These are phyloP conservation scores for Globisporangium sylvaticum DNA, from an alignment of 352 stramenopile genomes.

Conservation along the genomic window DNA sequence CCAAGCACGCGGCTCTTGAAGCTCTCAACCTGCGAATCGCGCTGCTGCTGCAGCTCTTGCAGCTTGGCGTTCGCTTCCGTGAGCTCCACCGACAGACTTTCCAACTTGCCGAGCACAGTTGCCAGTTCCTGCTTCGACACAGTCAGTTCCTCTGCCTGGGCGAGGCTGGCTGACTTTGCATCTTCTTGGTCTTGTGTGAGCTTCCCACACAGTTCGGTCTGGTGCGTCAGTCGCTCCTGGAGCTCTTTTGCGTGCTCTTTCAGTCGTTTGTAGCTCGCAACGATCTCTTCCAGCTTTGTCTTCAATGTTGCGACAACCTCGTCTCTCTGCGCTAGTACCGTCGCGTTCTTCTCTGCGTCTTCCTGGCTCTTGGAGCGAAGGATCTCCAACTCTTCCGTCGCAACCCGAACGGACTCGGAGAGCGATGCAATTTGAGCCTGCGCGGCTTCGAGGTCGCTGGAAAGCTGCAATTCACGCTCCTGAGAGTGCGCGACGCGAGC, in stretches of 20 bases:
- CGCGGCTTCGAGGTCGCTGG: conserved; percentile 18
- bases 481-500: conserved; percentile 20
- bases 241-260: conserved; percentile 44
- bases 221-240: conserved; percentile 35
- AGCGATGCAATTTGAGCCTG: conserved; percentile 25
- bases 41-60: conserved; percentile 19
- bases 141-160: conserved; percentile 28
- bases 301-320: conserved; percentile 53
- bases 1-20: conserved; percentile 24
- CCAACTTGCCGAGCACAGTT: conserved; percentile 16
- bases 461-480: conserved; percentile 4
- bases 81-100: conserved; percentile 17
- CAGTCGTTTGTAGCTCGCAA: conserved; percentile 54
- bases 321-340: conserved; percentile 27
- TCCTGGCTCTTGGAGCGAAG: conserved; percentile 12
- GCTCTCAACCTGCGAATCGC: conserved; percentile 25
- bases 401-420: conserved; percentile 6
- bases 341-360: not conserved
- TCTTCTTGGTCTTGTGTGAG: conserved; percentile 24
- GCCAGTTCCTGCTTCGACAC: conserved; percentile 29
- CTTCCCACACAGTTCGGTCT: conserved; percentile 6
- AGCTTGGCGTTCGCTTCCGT: conserved; percentile 14
- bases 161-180: conserved; percentile 23
- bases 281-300: conserved; percentile 57
- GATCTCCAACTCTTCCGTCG: conserved; percentile 16